Base-by-base conservation (phyloP, 163 green algal genomes). In the Prototheca wickerhamii region DNA sequence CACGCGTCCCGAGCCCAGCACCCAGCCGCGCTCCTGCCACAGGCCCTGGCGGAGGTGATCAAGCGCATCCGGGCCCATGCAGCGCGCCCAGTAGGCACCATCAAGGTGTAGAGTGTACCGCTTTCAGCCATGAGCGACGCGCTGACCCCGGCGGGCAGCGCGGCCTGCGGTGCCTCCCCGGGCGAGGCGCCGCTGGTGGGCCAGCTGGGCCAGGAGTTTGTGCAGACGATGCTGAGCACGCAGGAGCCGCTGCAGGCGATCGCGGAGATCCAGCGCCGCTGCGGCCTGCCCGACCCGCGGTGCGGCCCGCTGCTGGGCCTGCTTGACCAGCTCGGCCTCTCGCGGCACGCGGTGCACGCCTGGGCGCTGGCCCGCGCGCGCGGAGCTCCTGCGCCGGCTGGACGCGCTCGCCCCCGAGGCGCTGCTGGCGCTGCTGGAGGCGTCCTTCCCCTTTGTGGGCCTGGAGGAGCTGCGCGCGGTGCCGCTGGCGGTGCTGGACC, bases 11-110 rank as follows among this genome's bases (percentile, higher is more conserved):
- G 7, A 23, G 26, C 25, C 53, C 23, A 20, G 7, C 10, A 10
- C 17, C 33, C 17, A 21, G 6, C 26, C 46, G 54, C 28, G 3
- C 30, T 30, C 20, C 37, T 51, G 29, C 34, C 66, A 20, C 80
- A 88, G 68, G 89, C 87, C 0, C 76, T 95, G 10, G 89, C 87
- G 23, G 73, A 77, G 3, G 84, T 94, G 5, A 82, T 95, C 4
- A 83, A 82, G 44, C 83, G 91, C 58, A 73, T 96, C 3, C 74
- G 82, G 3, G 60, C 79, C 2, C 81, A 94, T 56, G 84, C 81
- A 37, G 73, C 79, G 35, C 73, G 69, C 4, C 12, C 35, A 33
- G n/a, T n/a, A n/a, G n/a, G n/a, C n/a, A n/a, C n/a, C n/a, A n/a
- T n/a, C n/a, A n/a, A n/a, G n/a, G n/a, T n/a, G n/a, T n/a, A n/a